Evolutionary conservation across 1,284 basidiomycete species (phyloP), one percentile per base, ranked within the genome.

Genomic region (Kalmanozyma brasiliensis): DNA sequence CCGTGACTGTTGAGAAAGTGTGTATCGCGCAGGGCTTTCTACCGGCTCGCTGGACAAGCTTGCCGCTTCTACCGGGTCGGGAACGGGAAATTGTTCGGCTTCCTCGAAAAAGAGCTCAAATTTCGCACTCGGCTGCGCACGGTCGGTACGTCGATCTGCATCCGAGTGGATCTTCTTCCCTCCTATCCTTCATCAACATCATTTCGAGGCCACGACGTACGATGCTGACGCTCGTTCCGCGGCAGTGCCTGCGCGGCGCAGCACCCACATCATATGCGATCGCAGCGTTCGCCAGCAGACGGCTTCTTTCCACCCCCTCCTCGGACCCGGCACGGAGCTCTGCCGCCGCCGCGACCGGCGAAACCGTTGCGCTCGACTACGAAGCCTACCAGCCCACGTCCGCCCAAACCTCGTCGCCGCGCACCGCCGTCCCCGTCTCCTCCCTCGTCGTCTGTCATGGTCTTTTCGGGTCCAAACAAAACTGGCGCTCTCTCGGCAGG

Each of bases 401-500:
- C 6, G 46, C 47, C 0, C 52, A 57, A 20, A 33, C 46, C 19
- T 19, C 38, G 2, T 61, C 52, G 19, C 35, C 26, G 1, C 46
- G 58, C 16, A 52, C 44, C 17, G 42, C 38, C 13, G 57, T 58
- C 0, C 62, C 62, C 2, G 44, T 65, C 19, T 35, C 33, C 4
- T 79, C 80, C 10, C 55, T 86, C 5, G 84, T 85, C 22, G 81
- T 86, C 24, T 85, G 84, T 52, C 85, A 86, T 76, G 85, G 85
- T 0, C 76, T 86, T 1, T 85, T 85, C 70, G 91, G 91, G 0
- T 90, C 88, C 51, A 91, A 91, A 78, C 86, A 91, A 49, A 93
- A 92, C 76, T 93, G 90, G 88, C 85, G 86, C 5, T 89, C 89
- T 0, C 82, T 92, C 16, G 86, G 88, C 2, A 89, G 89, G 65